phyloP scores from a whole-genome alignment of 2,329 filamentous ascomycete genomes.

The Cercospora zeina region DNA sequence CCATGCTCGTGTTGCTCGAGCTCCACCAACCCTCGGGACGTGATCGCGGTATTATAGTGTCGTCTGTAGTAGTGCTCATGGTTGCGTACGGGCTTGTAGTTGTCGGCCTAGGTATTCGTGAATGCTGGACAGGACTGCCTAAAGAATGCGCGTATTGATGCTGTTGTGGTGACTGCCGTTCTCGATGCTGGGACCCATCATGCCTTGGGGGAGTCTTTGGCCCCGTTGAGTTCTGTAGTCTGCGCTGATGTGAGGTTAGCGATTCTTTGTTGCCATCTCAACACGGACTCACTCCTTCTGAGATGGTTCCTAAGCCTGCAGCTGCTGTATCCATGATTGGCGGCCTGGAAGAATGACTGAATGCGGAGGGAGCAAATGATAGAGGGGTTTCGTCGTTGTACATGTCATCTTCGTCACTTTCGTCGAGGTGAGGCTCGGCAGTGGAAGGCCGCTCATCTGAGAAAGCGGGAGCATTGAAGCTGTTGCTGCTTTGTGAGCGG shows the following conservation, averaged over 20 bases:
- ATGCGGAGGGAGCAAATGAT: constrained; percentile 22
- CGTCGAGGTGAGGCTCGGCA: constrained; percentile 34
- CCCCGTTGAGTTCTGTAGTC: constrained; percentile 14
- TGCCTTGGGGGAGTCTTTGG: neutral
- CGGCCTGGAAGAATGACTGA: constrained; percentile 26
- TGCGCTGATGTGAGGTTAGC: constrained; percentile 30
- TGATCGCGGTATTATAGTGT: constrained; percentile 24
- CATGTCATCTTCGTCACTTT: constrained; percentile 34
- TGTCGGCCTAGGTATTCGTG: constrained; percentile 4
- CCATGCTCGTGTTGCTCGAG: constrained; percentile 25
- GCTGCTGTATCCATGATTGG: constrained; percentile 15
- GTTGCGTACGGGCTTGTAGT: constrained; percentile 11
- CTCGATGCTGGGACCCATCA: neutral
- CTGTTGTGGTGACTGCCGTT: constrained; percentile 13
- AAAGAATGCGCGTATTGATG: constrained; percentile 1
- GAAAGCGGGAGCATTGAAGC: constrained; percentile 25
- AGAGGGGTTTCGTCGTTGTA: constrained; percentile 27
- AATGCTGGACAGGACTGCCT: constrained; percentile 7
- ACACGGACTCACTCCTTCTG: constrained; percentile 12
- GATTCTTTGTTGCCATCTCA: constrained; percentile 18
- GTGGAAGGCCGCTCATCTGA: constrained; percentile 29
- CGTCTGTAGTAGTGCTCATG: constrained; percentile 24
- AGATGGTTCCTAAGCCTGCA: constrained; percentile 23
- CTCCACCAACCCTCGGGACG: constrained; percentile 32
- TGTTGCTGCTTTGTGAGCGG: constrained; percentile 18